phyloP scores from a whole-genome alignment of 306 rosid genomes.

The Inga oerstediana region DNA sequence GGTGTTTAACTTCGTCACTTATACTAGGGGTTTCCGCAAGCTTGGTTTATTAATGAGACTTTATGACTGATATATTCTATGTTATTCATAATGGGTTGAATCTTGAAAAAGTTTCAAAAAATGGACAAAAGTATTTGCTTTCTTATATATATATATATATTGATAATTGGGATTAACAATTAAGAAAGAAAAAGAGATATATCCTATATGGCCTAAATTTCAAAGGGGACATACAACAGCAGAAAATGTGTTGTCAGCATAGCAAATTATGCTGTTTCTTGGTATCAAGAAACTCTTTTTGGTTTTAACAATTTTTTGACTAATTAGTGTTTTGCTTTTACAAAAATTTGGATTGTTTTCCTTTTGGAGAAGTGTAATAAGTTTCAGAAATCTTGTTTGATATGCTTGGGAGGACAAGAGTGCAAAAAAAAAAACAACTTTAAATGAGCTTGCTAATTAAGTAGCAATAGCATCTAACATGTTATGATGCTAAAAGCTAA shows the following conservation, averaged over 20 bases:
- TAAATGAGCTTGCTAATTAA: not conserved
- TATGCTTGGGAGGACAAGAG: not conserved
- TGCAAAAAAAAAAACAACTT: not conserved
- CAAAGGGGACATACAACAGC: not conserved
- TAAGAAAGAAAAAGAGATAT: not conserved
- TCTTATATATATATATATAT: too few relatives aligned
- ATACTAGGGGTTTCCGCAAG: not conserved
- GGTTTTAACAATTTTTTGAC: not conserved
- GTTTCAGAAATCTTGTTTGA: constrained; percentile 10
- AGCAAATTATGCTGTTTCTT: not conserved
- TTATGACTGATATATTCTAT: not conserved
- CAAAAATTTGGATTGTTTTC: not conserved
- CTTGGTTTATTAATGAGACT: not conserved
- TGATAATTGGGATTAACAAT: not conserved
- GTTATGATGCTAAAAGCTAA: not conserved
- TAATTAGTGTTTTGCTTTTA: not conserved
- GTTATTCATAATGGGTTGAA: not conserved
- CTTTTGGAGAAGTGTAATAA: not conserved
- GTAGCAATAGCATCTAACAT: constrained; percentile 1
- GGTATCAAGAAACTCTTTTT: not conserved
- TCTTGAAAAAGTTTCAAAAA: not conserved
- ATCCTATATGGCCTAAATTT: too few relatives aligned
- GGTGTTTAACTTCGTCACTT: not conserved
- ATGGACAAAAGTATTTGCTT: not conserved
- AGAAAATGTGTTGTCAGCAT: not conserved